These are phyloP conservation scores for Sonneratia caseolaris DNA, from an alignment of 345 rosid species.

Conservation along the genomic window DNA sequence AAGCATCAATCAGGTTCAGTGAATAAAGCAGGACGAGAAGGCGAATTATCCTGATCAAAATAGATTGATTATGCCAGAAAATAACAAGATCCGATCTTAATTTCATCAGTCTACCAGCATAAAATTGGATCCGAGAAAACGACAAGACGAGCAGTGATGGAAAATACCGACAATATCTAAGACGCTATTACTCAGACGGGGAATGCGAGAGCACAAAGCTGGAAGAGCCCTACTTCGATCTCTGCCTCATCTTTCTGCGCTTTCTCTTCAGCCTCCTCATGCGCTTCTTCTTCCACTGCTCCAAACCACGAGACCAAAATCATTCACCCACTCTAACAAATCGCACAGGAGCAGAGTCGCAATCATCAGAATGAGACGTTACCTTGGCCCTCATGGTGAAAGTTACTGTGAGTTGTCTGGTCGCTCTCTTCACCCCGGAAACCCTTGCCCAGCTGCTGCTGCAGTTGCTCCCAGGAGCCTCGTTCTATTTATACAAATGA, in stretches of 20 bases:
- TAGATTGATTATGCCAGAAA: too few species aligned
- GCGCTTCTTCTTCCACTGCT: conserved; percentile 99
- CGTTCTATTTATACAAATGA: neutral
- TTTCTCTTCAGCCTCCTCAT: conserved; percentile 99
- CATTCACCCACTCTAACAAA: neutral
- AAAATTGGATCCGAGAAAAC: neutral
- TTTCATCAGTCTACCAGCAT: neutral
- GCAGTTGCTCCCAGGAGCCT: neutral
- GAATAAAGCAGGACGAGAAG: neutral
- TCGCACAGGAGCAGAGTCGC: neutral
- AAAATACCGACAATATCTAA: neutral
- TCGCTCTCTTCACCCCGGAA: conserved; percentile 3
- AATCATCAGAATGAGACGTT: neutral
- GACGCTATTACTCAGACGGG: too few species aligned
- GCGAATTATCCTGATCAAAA: too few species aligned
- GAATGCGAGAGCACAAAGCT: neutral
- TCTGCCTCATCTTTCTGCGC: conserved; percentile 99
- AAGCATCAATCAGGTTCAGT: too few species aligned
- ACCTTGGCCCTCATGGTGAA: conserved; percentile 87
- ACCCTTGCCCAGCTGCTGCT: conserved; percentile 10
- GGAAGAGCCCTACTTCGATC: conserved; percentile 62
- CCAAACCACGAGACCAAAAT: conserved; percentile 3
- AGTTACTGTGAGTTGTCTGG: neutral
- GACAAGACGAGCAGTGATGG: neutral
- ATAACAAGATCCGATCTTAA: neutral